Evolutionary conservation across 495 filamentous ascomycete genomes (phyloP).

Genomic region (Xylaria scruposa): DNA sequence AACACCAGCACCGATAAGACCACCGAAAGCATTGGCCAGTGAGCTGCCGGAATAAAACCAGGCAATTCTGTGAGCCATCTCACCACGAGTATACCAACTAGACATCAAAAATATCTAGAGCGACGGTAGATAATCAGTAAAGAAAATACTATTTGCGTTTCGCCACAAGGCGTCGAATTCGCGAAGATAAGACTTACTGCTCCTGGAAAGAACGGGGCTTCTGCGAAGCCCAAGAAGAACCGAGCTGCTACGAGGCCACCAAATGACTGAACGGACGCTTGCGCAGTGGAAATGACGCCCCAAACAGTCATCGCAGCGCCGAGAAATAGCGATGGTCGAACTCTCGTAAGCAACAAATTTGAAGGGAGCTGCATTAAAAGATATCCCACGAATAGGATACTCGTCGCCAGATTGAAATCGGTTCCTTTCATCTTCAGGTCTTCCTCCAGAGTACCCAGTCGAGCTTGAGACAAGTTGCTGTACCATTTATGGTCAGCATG

Average conservation of each 20-base stretch:
- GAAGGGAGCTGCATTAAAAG: conserved; percentile 63
- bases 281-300: conserved; percentile 65
- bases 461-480: conserved; percentile 51
- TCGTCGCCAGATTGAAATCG: conserved; percentile 62
- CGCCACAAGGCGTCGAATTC: neutral
- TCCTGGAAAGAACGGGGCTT: conserved; percentile 60
- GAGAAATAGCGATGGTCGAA: conserved; percentile 48
- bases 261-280: conserved; percentile 61
- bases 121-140: neutral
- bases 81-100: conserved; percentile 57
- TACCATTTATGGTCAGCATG: conserved; percentile 7
- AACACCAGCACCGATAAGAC: conserved; percentile 62
- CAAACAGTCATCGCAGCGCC: conserved; percentile 64
- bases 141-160: neutral
- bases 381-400: conserved; percentile 65
- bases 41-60: conserved; percentile 65
- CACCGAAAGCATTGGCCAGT: conserved; percentile 64
- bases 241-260: conserved; percentile 62
- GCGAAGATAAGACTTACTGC: conserved; percentile 37
- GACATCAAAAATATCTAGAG: conserved; percentile 51
- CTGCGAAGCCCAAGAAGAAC: conserved; percentile 69
- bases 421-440: conserved; percentile 55
- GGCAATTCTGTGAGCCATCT: conserved; percentile 58
- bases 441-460: conserved; percentile 52
- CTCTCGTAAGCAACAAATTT: conserved; percentile 59